These are phyloP conservation scores for Purpureocillium lavendulum DNA, from an alignment of 2,329 filamentous ascomycete species.

Conservation along the genomic window DNA sequence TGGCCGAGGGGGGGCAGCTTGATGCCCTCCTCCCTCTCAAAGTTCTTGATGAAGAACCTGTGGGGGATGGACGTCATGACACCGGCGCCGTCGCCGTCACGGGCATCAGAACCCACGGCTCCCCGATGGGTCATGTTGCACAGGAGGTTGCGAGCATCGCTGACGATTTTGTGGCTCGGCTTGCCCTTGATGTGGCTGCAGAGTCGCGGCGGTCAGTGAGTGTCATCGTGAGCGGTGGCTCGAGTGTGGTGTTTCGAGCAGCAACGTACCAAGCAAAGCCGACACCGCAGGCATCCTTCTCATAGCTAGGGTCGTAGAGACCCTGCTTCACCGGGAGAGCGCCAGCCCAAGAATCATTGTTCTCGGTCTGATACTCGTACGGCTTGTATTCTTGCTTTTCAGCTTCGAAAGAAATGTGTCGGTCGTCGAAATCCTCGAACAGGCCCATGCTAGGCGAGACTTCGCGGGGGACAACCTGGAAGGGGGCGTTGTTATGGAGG, in stretches of 20 bases:
- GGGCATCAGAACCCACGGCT: constrained; percentile 93
- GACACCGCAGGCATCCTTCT: constrained; percentile 99
- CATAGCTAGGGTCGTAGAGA: constrained; percentile 89
- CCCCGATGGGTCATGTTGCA: constrained; percentile 99
- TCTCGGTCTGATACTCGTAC: constrained; percentile 83
- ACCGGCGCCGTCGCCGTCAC: constrained; percentile 96
- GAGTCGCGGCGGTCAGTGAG: constrained; percentile 11
- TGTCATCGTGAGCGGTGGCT: not conserved
- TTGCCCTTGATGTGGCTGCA: constrained; percentile 91
- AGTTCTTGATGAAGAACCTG: constrained; percentile 98
- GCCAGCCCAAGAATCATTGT: constrained; percentile 84
- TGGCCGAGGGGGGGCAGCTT: constrained; percentile 82
- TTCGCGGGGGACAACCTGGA: constrained; percentile 10
- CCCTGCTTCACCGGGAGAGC: constrained; percentile 96
- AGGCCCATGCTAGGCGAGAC: constrained; percentile 62
- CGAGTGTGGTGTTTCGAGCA: not conserved
- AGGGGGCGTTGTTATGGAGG: constrained; percentile 3
- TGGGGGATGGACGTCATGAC: constrained; percentile 99
- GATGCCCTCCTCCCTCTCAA: constrained; percentile 81
- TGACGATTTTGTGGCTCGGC: constrained; percentile 95
- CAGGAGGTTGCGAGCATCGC: constrained; percentile 79
- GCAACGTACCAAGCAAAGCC: constrained; percentile 84
- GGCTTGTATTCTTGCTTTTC: constrained; percentile 53
- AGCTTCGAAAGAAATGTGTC: constrained; percentile 53
- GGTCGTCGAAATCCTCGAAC: constrained; percentile 59